Evolutionary conservation across 495 filamentous ascomycete genomes (phyloP), one percentile per base, ranked within the genome.

Genomic region (Acidomyces sp.): DNA sequence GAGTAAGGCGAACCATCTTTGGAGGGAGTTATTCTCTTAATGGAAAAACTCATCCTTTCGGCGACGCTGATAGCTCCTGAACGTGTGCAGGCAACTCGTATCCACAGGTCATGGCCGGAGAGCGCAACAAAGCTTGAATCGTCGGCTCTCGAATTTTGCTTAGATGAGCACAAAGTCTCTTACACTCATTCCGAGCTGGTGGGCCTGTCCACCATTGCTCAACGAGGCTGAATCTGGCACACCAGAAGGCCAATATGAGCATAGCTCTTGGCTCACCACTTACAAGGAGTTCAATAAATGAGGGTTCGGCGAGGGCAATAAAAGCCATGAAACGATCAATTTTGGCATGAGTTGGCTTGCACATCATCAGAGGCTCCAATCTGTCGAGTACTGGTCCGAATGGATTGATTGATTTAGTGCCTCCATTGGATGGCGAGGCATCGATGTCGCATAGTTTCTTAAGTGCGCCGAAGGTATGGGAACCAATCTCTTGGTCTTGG

Each of bases 281-380:
- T 13, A 17, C 12, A n/a, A 39, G 18, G 6, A 39, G 36, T 11
- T 28, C 18, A 25, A 12, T 12, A 18, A 27, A 39, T 21, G 20
- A 11, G 4, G 21, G 20, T 4, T 22, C 17, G 19, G 29, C 15
- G 18, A n/a, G 10, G 21, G 18, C 7, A 24, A 39, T 25, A 25
- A 39, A 39, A 15, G 18, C 9, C 9, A 25, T 12, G 22, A 13
- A 25, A 7, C 9, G 4, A 13, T 37, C 33, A 10, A 45, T 27
- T 12, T 26, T n/a, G 1, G 29, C 34, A 30, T 42, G 27, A 7
- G 31, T 27, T 3, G 41, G 41, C 10, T n/a, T 3, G 10, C 10
- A 12, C 4, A 35, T 15, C 31, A 36, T 35, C 7, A 28, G n/a
- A 2, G 18, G 33, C 33, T 35, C 41, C 22, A 45, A 13, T 15